phyloP scores from a whole-genome alignment of 306 rosid genomes.

The Calophaca sinica region DNA sequence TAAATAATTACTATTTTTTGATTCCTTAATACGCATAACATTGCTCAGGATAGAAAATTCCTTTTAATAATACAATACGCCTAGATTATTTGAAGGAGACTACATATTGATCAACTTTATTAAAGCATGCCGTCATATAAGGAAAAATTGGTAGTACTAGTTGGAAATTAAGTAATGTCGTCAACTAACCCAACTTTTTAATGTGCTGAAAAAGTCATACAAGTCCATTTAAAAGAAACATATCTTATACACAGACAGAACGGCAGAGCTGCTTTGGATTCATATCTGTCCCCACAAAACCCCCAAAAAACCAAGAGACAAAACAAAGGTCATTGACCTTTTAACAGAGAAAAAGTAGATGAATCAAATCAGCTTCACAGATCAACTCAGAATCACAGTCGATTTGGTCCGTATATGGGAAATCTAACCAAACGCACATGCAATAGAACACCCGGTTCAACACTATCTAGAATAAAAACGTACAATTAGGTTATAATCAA shows the following conservation, averaged over 20 bases:
- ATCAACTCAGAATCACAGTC: not conserved
- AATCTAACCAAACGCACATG: not conserved
- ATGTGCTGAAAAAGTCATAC: constrained; percentile 36
- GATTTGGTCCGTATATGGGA: constrained; percentile 2
- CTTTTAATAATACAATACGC: no score
- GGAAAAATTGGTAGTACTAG: not conserved
- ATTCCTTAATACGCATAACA: no score
- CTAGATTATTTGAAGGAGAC: not conserved
- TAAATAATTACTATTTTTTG: no score
- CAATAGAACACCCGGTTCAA: no score
- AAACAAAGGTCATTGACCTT: constrained; percentile 22
- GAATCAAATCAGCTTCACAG: constrained; percentile 8
- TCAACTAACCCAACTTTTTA: constrained; percentile 41
- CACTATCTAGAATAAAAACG: not conserved
- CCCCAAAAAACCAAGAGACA: constrained; percentile 8
- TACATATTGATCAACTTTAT: constrained; percentile 32
- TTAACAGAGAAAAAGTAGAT: not conserved
- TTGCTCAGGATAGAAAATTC: no score
- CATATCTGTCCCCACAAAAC: constrained; percentile 36
- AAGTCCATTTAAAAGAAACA: constrained; percentile 36
- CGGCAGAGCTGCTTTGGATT: constrained; percentile 27
- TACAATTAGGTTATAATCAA: not conserved
- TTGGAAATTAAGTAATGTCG: not conserved
- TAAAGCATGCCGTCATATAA: not conserved
- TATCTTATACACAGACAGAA: not conserved